Evolutionary conservation across 768 basidiomycete species (phyloP).

Genomic region (Boletus vermiculosoides): DNA sequence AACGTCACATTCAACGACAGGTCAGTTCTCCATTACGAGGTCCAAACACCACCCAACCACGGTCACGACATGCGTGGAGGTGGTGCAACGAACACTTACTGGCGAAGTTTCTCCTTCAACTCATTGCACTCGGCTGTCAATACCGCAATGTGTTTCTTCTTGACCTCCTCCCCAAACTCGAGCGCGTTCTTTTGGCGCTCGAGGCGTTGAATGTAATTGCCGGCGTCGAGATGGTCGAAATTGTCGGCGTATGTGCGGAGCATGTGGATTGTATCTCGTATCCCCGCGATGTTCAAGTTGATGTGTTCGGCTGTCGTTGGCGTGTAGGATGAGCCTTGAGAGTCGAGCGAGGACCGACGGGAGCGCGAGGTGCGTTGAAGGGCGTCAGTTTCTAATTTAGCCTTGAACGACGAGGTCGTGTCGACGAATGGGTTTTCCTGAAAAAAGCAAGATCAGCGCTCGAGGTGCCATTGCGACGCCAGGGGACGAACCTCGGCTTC

Average conservation of each 20-base stretch:
- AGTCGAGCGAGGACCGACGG: not conserved
- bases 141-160: conserved; percentile 23
- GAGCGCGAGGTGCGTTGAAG: not conserved
- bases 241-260: conserved; percentile 7
- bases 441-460: not conserved
- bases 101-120: not conserved
- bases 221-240: conserved; percentile 15
- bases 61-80: not conserved
- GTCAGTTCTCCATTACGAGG: not conserved
- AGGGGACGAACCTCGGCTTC: conserved; percentile 10
- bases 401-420: not conserved
- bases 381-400: not conserved
- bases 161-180: conserved; percentile 35
- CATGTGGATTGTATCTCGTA: not conserved
- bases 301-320: conserved; percentile 27
- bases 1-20: not conserved
- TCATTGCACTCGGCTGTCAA: conserved; percentile 9
- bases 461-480: not conserved
- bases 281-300: conserved; percentile 1
- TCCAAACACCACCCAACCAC: not conserved
- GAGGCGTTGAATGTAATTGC: conserved; percentile 36
- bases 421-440: conserved; percentile 22
- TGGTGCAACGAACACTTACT: not conserved
- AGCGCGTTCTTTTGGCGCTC: conserved; percentile 40
- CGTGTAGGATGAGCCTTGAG: not conserved